Evolutionary conservation across 805 yeast genomes (phyloP).

Genomic region (Candida germanica): DNA sequence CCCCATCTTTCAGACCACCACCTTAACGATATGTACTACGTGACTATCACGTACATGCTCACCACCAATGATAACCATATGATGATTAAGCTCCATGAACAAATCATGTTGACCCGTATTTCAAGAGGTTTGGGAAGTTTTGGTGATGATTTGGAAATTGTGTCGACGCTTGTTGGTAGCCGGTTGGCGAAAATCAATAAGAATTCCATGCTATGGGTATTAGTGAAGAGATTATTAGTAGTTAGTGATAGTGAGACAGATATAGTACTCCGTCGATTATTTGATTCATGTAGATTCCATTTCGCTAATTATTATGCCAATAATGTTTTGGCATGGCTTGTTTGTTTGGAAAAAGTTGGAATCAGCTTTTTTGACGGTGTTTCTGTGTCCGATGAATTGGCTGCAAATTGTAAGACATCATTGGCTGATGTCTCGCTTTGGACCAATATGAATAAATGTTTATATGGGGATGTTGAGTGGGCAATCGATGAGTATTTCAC

Average conservation of each 20-base stretch:
- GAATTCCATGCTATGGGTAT: slow-evolving; percentile 37
- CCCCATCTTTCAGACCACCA: not conserved
- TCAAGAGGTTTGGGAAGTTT: slow-evolving; percentile 10
- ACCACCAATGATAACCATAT: slow-evolving; percentile 41
- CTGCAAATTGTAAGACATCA: slow-evolving; percentile 12
- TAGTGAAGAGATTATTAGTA: slow-evolving; percentile 23
- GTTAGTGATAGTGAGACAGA: slow-evolving; percentile 1
- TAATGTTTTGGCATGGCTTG: slow-evolving; percentile 30
- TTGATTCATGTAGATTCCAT: slow-evolving; percentile 32
- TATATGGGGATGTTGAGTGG: slow-evolving; percentile 1
- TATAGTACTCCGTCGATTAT: slow-evolving; percentile 12
- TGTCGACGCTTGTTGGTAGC: slow-evolving; percentile 29
- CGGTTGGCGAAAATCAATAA: slow-evolving; percentile 34
- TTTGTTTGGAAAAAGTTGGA: slow-evolving; percentile 11
- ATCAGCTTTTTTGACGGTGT: not conserved
- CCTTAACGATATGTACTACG: slow-evolving; percentile 20
- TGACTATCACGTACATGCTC: slow-evolving; percentile 31
- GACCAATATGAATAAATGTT: slow-evolving; percentile 14
- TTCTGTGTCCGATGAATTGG: slow-evolving; percentile 6
- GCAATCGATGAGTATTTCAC: slow-evolving; percentile 11
- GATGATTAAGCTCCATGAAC: slow-evolving; percentile 27
- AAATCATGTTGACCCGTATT: slow-evolving; percentile 14
- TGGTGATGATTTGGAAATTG: slow-evolving; percentile 24
- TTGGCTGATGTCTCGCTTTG: slow-evolving; percentile 24
- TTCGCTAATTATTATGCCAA: slow-evolving; percentile 40